Evolutionary conservation across 129 eudicot species (phyloP), one percentile per base, ranked within the genome.

Genomic region (Flaveria bidentis): DNA sequence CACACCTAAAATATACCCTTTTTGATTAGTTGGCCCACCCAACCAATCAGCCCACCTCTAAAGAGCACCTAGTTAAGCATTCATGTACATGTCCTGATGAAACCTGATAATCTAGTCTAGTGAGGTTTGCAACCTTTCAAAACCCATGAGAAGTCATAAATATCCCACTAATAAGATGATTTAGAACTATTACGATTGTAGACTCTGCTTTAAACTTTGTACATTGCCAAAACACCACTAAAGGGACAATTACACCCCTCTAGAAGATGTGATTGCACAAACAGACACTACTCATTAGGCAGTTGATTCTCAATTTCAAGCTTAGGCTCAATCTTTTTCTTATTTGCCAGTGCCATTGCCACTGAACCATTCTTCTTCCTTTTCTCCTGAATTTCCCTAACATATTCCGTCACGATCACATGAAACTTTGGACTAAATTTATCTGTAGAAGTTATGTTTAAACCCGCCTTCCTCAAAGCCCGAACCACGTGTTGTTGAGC

Each of bases 391-490:
- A 87, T 87, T 72, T 82, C 79, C n/a, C 83, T 77, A 45, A 87
- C 87, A 78, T 82, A 87, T 73, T 87, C 89, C 4, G 87, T 74
- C 50, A 87, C 78, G 2, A 87, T 26, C 39, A 85, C 85, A 82
- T 87, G 87, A 44, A 87, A 65, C 63, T 87, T 87, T 11, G 89
- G 92, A 62, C 80, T 82, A 73, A 80, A 58, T 36, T 69, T 85
- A 25, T 75, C 66, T 53, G 86, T 63, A 9, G 80, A 80, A 18
- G 87, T 69, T 47, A 73, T 58, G 45, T 73, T 80, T 16, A 82
- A 81, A 56, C 92, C 87, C 26, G 87, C 87, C 46, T 80, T 87
- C 82, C 68, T 87, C 85, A 87, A 74, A 22, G 89, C 92, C 41
- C 84, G 92, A 15, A 57, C 67, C 28, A 82, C 79, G 30, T 87